These are phyloP conservation scores for Coffea eugenioides DNA, from an alignment of 257 asterid genomes.

Conservation along the genomic window DNA sequence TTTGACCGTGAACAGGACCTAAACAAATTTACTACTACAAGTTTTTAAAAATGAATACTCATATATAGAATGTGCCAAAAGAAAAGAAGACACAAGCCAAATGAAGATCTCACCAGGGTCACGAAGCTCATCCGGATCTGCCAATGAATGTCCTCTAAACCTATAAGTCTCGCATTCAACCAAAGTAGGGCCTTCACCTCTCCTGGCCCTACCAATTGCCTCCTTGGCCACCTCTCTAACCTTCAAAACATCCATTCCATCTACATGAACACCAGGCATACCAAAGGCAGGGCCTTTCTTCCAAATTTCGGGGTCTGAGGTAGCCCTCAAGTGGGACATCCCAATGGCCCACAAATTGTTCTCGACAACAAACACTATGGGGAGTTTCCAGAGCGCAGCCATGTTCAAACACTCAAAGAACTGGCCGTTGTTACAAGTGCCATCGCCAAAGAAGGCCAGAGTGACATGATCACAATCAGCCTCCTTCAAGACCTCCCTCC, in stretches of 20 bases:
- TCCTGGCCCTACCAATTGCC: conserved; percentile 84
- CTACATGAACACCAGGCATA: conserved; percentile 97
- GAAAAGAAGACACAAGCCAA: neutral
- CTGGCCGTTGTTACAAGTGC: conserved; percentile 95
- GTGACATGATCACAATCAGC: conserved; percentile 85
- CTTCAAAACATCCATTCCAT: conserved; percentile 97
- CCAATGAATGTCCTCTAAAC: conserved; percentile 97
- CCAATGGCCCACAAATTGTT: conserved; percentile 99
- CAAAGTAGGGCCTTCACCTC: conserved; percentile 96
- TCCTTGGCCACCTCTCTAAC: conserved; percentile 96
- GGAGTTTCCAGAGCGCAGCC: conserved; percentile 98
- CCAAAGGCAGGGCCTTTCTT: conserved; percentile 99
- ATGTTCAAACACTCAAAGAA: conserved; percentile 98
- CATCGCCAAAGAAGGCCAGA: conserved; percentile 90
- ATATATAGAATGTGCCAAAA: neutral
- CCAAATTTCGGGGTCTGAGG: conserved; percentile 95
- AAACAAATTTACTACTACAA: neutral
- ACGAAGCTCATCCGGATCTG: conserved; percentile 98
- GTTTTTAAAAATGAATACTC: neutral
- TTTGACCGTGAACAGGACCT: neutral
- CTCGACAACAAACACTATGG: conserved; percentile 91
- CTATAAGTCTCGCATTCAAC: conserved; percentile 95
- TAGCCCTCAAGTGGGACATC: conserved; percentile 96
- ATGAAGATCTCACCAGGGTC: conserved; percentile 72
- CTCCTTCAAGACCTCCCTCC: conserved; percentile 80